These are phyloP conservation scores for Umbilicus rupestris DNA, from an alignment of 164 flowering plant genomes.

Conservation along the genomic window DNA sequence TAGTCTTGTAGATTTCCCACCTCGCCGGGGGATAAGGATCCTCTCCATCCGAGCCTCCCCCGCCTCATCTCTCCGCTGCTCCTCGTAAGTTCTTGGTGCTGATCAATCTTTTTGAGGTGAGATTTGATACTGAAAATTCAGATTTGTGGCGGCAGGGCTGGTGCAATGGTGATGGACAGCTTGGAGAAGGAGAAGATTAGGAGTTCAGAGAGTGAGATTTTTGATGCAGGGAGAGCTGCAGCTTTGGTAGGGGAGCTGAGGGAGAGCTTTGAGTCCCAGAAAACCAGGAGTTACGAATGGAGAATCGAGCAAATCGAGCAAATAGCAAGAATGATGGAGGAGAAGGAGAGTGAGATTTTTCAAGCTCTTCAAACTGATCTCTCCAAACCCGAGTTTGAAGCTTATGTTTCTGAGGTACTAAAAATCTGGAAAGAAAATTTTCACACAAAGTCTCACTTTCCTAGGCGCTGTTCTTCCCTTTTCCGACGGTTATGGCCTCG, in stretches of 20 bases:
- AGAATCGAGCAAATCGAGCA: conserved; percentile 24
- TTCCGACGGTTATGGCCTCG: background rate
- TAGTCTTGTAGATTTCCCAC: too few species aligned
- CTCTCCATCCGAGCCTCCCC: too few species aligned
- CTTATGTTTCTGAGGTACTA: conserved; percentile 30
- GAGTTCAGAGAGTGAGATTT: conserved; percentile 1
- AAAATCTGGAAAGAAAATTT: too few species aligned
- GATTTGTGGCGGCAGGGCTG: too few species aligned
- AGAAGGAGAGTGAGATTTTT: conserved; percentile 25
- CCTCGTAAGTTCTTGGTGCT: too few species aligned
- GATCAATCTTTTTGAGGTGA: too few species aligned
- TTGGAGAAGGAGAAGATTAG: conserved; percentile 8
- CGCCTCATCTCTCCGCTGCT: too few species aligned
- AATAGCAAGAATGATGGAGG: conserved; percentile 25
- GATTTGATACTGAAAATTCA: too few species aligned
- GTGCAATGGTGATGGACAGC: background rate
- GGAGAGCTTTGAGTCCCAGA: conserved; percentile 20
- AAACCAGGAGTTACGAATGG: conserved; percentile 35
- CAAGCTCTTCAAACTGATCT: conserved; percentile 29
- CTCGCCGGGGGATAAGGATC: too few species aligned
- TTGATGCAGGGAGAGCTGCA: conserved; percentile 19
- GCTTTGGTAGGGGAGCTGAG: conserved; percentile 24
- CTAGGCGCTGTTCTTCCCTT: background rate
- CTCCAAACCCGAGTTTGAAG: conserved; percentile 30
- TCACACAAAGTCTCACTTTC: background rate